Base-by-base conservation (phyloP, 2,329 filamentous ascomycete genomes). In the Colletotrichum liaoningense region DNA sequence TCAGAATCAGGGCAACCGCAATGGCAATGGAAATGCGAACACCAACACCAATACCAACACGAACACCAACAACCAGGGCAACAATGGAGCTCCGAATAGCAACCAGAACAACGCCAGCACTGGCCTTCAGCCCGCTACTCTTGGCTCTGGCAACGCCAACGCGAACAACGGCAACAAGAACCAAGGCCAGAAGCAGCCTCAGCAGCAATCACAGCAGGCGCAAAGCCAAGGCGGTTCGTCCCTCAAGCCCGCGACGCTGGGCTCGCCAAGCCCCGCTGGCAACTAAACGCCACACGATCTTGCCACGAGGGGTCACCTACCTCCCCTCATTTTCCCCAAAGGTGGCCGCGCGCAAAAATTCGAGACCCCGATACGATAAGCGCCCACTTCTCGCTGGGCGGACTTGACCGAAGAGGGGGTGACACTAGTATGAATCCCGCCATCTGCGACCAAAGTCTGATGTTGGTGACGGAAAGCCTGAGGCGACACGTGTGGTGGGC, bases 181-280 rank as follows among this genome's bases (percentile, higher is more conserved):
- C 35, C 56, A 63, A 5, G 26, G n/a, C 28, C 55, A 57, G 22
- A 16, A 28, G 1, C 46, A 74, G 57, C 30, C 60, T 30, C 64
- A 63, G 49, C 64, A 68, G 28, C 65, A 55, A 22, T 52, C 57
- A 75, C 54, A 60, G 9, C 46, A 57, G 28, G 38, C 65, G 22
- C 38, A 49, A 42, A 38, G 11, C 24, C 14, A 19, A 22, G 14
- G n/a, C 19, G 33, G 59, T 33, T 30, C 38, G 5, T 5, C 28
- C 26, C 33, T 65, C 2, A 59, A 59, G 42, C 70, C 70, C 35
- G 70, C 70, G 4, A 42, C 49, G 19, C 22, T 73, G 42, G 66
- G 66, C n/a, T 46, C 66, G 8, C 42, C 66, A 14, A 60, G 16
- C 9, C 65, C 69, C 16, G 60, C 42, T 12, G 63, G 33, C 33